Evolutionary conservation across 148 eudicot species (phyloP).

Genomic region (Selenicereus undatus): DNA sequence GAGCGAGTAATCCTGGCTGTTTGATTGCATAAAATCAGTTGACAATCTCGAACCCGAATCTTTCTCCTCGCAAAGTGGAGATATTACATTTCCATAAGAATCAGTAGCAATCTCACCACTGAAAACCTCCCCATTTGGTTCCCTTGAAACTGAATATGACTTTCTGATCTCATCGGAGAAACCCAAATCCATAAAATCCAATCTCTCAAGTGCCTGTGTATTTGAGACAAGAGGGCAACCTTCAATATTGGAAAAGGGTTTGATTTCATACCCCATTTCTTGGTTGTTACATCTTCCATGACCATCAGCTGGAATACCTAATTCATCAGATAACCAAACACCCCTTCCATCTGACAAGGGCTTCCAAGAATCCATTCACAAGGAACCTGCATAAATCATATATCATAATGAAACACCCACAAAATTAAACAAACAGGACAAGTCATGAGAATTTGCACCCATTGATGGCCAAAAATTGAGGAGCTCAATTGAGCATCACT

Average conservation of each 20-base stretch:
- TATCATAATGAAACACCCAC: neutral
- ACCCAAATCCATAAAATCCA: slow-evolving; percentile 34
- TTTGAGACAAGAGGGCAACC: slow-evolving; percentile 31
- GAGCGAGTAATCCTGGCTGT: slow-evolving; percentile 21
- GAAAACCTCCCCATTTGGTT: slow-evolving; percentile 26
- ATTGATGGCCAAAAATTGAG: neutral
- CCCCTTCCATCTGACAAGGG: slow-evolving; percentile 29
- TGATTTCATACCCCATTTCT: slow-evolving; percentile 28
- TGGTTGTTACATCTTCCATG: slow-evolving; percentile 20
- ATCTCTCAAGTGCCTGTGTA: slow-evolving; percentile 31
- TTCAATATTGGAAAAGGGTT: slow-evolving; percentile 27
- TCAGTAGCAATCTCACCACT: slow-evolving; percentile 32
- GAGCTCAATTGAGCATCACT: neutral
- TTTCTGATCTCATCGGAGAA: slow-evolving; percentile 31
- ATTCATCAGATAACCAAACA: slow-evolving; percentile 32
- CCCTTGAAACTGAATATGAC: slow-evolving; percentile 26
- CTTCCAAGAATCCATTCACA: slow-evolving; percentile 45
- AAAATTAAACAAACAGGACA: slow-evolving; percentile 7
- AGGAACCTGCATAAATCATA: slow-evolving; percentile 23
- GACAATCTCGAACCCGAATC: slow-evolving; percentile 25
- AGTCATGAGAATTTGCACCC: neutral
- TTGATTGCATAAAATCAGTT: slow-evolving; percentile 25
- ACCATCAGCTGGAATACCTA: slow-evolving; percentile 28
- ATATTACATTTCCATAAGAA: slow-evolving; percentile 25
- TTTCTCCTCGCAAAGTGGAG: slow-evolving; percentile 25